Conservation (phyloP, 2,329 filamentous ascomycete species). For the Botrytis tulipae region DNA sequence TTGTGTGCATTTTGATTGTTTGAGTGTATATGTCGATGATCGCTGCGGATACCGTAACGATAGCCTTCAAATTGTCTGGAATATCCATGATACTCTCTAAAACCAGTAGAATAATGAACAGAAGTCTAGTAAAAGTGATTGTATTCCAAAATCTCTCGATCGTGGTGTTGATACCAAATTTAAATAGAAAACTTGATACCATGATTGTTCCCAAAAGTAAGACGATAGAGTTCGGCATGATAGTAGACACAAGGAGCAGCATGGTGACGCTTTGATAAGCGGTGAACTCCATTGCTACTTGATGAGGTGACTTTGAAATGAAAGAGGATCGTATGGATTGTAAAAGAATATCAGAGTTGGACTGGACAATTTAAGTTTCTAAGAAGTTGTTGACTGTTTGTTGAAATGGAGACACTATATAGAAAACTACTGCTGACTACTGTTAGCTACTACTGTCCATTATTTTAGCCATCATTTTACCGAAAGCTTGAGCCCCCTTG, state of each 20-base stretch:
- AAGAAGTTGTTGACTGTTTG: not conserved
- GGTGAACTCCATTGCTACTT: not conserved
- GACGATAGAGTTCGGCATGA: not conserved
- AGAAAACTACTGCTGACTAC: not conserved
- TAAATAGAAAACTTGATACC: not conserved
- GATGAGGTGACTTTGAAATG: not conserved
- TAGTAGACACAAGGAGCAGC: not conserved
- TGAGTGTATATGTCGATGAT: not conserved
- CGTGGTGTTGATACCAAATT: not conserved
- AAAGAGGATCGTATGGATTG: not conserved
- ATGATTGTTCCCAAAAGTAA: not conserved
- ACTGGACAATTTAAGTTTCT: not conserved
- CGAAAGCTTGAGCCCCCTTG: not conserved
- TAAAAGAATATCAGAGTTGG: not conserved
- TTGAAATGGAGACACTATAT: not conserved
- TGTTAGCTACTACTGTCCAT: not conserved
- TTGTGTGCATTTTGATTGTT: not conserved
- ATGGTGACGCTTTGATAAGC: not conserved
- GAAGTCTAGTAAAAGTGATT: not conserved
- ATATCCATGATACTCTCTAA: not conserved
- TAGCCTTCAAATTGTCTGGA: not conserved
- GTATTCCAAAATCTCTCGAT: not conserved
- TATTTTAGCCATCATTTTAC: too few relatives aligned
- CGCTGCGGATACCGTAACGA: not conserved
- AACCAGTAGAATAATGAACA: not conserved